Evolutionary conservation across 768 basidiomycete genomes (phyloP).

Genomic region (Pleurotus ostreatus): DNA sequence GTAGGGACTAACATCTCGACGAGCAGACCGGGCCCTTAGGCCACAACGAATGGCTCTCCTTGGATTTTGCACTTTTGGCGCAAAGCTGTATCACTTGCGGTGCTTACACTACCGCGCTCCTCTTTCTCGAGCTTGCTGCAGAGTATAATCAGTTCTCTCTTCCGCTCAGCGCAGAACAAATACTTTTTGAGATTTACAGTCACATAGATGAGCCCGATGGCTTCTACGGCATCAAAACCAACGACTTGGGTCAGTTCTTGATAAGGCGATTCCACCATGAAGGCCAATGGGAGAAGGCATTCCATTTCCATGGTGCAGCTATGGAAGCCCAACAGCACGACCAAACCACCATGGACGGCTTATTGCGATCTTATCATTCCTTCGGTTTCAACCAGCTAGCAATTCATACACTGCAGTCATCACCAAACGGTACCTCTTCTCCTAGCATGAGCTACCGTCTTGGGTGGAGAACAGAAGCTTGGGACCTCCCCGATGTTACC

Average conservation of each 20-base stretch:
- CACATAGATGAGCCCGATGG: constrained; percentile 98
- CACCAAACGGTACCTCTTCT: constrained; percentile 26
- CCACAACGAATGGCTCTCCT: constrained; percentile 76
- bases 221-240: constrained; percentile 88
- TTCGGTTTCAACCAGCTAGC: constrained; percentile 93
- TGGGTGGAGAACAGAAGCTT: constrained; percentile 92
- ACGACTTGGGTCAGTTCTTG: constrained; percentile 75
- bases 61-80: constrained; percentile 73
- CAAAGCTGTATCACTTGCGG: constrained; percentile 72
- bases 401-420: constrained; percentile 53
- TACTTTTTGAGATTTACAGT: constrained; percentile 89
- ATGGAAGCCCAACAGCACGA: constrained; percentile 56
- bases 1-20: no score
- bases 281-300: constrained; percentile 87
- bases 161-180: constrained; percentile 47
- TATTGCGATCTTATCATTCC: constrained; percentile 78
- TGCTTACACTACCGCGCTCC: constrained; percentile 83
- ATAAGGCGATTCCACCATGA: constrained; percentile 90
- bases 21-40: no score
- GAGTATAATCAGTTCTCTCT: constrained; percentile 36
- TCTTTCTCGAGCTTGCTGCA: constrained; percentile 80
- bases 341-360: constrained; percentile 49
- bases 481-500: constrained; percentile 81
- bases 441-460: constrained; percentile 67
- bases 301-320: constrained; percentile 84